A percentile compares a stretch with the other conserved stretches of the same genome.
These are phyloP conservation scores for Yamadazyma pseudoaaseri DNA, from an alignment of 1,139 yeast genomes.

Conservation along the genomic window DNA sequence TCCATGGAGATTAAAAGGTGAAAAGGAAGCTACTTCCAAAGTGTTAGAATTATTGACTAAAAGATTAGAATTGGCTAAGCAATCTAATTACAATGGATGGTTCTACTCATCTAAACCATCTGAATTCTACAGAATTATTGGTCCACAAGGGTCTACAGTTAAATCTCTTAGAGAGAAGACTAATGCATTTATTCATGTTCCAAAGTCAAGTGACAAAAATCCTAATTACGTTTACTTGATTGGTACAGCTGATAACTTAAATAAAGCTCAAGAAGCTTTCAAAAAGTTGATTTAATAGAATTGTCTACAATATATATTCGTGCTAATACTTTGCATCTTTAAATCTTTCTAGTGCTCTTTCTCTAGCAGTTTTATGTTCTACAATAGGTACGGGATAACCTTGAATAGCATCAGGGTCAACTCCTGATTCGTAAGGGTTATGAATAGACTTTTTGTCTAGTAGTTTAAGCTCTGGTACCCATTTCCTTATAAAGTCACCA, in stretches of 20 bases:
- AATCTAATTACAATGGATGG: slow-evolving; percentile 39
- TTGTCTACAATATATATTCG: background rate
- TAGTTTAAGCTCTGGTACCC: slow-evolving; percentile 49
- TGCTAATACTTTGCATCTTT: slow-evolving; percentile 27
- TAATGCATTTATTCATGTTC: slow-evolving; percentile 62
- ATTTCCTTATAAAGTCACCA: slow-evolving; percentile 44
- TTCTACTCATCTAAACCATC: slow-evolving; percentile 34
- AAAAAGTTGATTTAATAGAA: slow-evolving; percentile 13
- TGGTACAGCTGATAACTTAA: slow-evolving; percentile 32
- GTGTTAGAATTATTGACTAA: slow-evolving; percentile 36
- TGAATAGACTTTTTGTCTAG: slow-evolving; percentile 31
- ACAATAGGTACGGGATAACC: slow-evolving; percentile 45
- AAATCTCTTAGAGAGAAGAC: slow-evolving; percentile 60
- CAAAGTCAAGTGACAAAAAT: slow-evolving; percentile 54
- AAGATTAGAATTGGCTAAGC: slow-evolving; percentile 33
- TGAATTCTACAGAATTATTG: slow-evolving; percentile 60
- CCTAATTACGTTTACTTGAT: slow-evolving; percentile 27
- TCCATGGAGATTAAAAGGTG: slow-evolving; percentile 66
- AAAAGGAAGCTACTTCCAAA: slow-evolving; percentile 36
- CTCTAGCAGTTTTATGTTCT: slow-evolving; percentile 34
- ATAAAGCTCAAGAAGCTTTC: slow-evolving; percentile 27
- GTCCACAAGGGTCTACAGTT: slow-evolving; percentile 73
- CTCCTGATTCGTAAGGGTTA: slow-evolving; percentile 38
- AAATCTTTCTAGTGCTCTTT: slow-evolving; percentile 36
- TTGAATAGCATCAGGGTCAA: slow-evolving; percentile 18